Conservation (phyloP, 2,329 filamentous ascomycete genomes). For the Aspergillus niger region DNA sequence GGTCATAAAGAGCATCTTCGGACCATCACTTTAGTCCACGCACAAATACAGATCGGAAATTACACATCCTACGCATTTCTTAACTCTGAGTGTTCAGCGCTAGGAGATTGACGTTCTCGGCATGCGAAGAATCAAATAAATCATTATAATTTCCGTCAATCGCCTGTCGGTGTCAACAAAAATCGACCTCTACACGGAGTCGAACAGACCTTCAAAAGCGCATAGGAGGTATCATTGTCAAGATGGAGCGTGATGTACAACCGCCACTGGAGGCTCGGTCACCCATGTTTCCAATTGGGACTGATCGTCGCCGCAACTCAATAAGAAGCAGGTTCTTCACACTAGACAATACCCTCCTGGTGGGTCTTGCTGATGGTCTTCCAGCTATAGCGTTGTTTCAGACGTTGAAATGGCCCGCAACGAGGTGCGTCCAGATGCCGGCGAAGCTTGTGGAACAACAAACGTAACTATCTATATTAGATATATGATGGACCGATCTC, state of each 20-base stretch:
- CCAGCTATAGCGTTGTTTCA: conserved; percentile 74
- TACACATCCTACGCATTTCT: neutral
- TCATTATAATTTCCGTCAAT: neutral
- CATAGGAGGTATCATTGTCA: conserved; percentile 8
- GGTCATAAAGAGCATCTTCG: neutral
- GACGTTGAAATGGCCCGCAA: conserved; percentile 99
- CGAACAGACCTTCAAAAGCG: neutral
- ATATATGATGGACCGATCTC: conserved; percentile 90
- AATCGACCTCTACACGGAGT: neutral
- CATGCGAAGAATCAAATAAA: neutral
- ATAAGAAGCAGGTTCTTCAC: conserved; percentile 42
- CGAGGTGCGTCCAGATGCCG: conserved; percentile 62
- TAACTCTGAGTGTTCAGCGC: too few species aligned
- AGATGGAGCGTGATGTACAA: conserved; percentile 33
- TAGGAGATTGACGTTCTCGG: neutral
- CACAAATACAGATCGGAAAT: neutral
- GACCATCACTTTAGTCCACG: neutral
- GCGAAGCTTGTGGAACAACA: neutral
- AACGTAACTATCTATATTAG: conserved; percentile 35
- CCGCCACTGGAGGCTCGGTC: conserved; percentile 27
- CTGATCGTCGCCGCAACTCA: conserved; percentile 37
- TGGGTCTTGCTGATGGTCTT: conserved; percentile 22
- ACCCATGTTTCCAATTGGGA: conserved; percentile 24
- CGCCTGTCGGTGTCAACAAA: neutral
- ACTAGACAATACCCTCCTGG: neutral